Base-by-base conservation (phyloP, 2,329 filamentous ascomycete genomes). In the Malbranchea cinnamomea region DNA sequence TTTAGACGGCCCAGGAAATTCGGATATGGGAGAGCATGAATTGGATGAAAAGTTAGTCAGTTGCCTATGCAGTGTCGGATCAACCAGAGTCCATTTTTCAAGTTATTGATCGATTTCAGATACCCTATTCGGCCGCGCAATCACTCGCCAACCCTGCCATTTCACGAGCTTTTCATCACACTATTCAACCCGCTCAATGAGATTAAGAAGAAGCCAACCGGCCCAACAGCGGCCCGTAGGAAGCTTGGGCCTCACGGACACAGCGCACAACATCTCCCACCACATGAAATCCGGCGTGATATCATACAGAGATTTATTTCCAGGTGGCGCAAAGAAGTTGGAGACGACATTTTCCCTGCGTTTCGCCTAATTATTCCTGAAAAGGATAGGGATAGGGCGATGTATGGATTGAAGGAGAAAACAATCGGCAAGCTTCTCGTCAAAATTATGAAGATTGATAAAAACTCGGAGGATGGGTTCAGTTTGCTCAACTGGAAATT, bases 381-480 rank as follows among this genome's bases (percentile, higher is more conserved):
- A 45, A 91, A 92, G 49, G 89, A 98, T 48, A 73, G 84, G 22
- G 84, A 95, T 46, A 72, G 89, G 27, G 78, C 79, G 11, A 84
- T 93, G 62, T 98, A 95, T 46, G 83, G 87, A 1, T 63, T 98
- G 23, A 95, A 95, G 49, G 89, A 98, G 59, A 85, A 78, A 49
- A 71, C 76, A 4, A 84, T 98, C 36, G 87, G 78, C 6, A 93
- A 84, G 49, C 59, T 95, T 12, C 63, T 95, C n/a, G 80, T 94
- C 35, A 87, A 84, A 49, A 68, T 93, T 22, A 78, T 93, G 64
- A 87, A 85, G 48, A 92, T 98, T 44, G 78, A 85, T 58, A 81
- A 78, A 45, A 76, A 85, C 44, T 91, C 83, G 0, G 82, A 92
- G 39, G 87, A 95, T 58, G 87, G 77, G 0, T 77, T 78, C 47